Evolutionary conservation across 2,329 filamentous ascomycete genomes (phyloP), one percentile per base, ranked within the genome.

Genomic region (Pseudodiploospora longispora): DNA sequence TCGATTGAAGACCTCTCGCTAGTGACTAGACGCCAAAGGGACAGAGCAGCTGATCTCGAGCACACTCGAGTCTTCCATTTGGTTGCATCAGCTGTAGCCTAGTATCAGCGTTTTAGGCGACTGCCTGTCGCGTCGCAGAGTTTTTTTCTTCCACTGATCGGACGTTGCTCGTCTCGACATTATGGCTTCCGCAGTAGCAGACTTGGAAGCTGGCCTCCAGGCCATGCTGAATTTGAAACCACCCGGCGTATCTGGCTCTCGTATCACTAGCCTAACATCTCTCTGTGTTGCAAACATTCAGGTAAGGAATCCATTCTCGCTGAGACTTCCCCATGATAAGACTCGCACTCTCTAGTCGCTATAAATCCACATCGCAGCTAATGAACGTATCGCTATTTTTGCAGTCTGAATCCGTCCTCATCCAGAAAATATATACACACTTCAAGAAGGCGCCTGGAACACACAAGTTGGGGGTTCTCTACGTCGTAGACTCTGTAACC

Each of bases 401-500:
- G 34, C 52, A 96, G 93, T 91, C 86, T 68, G 91, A 97, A 72
- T 93, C 88, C 43, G 82, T 90, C 57, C 82, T 98, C 61, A 87
- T 97, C 58, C 89, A 95, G 66, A 96, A 95, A 66, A 85, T 98
- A 60, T 95, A 87, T 70, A 94, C 90, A 54, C 90, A 96, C 62
- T 94, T 97, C 77, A 95, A 94, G 69, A 95, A 93, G 69, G 84
- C 90, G 55, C 87, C 88, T 48, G 82, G 82, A 64, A 95, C 89
- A 64, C 91, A 98, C 79, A 98, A 98, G 72, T 79, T 98, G 67
- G 93, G 93, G 70, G 90, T 96, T 62, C 83, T 98, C 71, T 98
- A 98, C 83, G 90, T 97, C 71, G 87, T 98, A 90, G 93, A 98
- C 78, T 95, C 91, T 75, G 90, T 98, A 79, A 91, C 90, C 67